A percentile compares a stretch with the other conserved stretches of the same genome.
Conservation (phyloP, 495 filamentous ascomycete genomes). For the Hypoxylon subgilvum region DNA sequence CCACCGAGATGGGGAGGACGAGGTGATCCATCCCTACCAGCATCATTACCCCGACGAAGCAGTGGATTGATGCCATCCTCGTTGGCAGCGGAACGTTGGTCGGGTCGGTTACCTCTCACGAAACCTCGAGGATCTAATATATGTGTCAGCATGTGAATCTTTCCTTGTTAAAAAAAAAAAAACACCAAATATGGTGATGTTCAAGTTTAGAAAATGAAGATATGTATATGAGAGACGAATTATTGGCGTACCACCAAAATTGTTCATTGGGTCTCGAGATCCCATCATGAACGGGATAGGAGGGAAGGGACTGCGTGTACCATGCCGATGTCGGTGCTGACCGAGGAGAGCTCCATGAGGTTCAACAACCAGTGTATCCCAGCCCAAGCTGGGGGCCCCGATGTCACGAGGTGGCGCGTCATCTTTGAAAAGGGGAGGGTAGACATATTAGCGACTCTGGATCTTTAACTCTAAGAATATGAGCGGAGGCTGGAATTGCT, state of each 20-base stretch:
- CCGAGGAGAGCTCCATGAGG: conserved; percentile 36
- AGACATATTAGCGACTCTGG: conserved; percentile 1
- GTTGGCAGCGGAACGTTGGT: conserved; percentile 42
- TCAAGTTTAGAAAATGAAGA: conserved; percentile 6
- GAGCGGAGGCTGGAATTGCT: conserved; percentile 45
- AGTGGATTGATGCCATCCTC: conserved; percentile 87
- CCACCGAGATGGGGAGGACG: conserved; percentile 38
- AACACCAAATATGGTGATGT: neutral
- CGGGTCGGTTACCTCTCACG: conserved; percentile 39
- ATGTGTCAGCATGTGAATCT: conserved; percentile 31
- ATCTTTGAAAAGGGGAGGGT: conserved; percentile 50
- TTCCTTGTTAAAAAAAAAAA: neutral
- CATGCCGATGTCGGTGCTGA: conserved; percentile 37
- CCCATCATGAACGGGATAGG: conserved; percentile 52
- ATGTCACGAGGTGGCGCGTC: conserved; percentile 53
- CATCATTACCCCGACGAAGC: conserved; percentile 52
- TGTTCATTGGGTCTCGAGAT: conserved; percentile 50
- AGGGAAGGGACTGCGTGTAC: conserved; percentile 45
- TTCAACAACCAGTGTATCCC: conserved; percentile 53
- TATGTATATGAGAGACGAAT: neutral
- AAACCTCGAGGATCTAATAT: conserved; percentile 48
- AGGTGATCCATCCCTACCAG: conserved; percentile 45
- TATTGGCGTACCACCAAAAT: conserved; percentile 29
- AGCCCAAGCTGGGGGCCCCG: conserved; percentile 49
- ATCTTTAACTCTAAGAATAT: neutral